Evolutionary conservation across 2,329 filamentous ascomycete genomes (phyloP).

Genomic region (Epicoccum nigrum): DNA sequence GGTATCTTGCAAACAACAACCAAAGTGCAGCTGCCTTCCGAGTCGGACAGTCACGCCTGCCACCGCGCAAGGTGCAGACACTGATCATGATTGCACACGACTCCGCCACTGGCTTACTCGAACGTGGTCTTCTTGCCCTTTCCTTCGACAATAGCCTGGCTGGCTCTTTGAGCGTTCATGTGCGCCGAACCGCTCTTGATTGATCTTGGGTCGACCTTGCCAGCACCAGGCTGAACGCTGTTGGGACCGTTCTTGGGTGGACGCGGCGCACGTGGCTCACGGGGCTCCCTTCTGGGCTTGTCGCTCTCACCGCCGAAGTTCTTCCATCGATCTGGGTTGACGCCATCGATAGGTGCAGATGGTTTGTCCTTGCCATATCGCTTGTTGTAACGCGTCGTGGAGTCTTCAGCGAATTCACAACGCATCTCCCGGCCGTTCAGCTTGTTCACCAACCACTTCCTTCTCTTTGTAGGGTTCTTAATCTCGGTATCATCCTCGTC

Average conservation of each 20-base stretch:
- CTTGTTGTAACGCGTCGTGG: slow-evolving; percentile 89
- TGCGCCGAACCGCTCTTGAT: slow-evolving; percentile 53
- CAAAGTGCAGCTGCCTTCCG: slow-evolving; percentile 3
- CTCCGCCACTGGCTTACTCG: slow-evolving; percentile 53
- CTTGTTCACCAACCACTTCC: slow-evolving; percentile 82
- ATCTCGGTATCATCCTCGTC: slow-evolving; percentile 52
- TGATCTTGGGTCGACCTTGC: slow-evolving; percentile 51
- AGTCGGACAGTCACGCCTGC: slow-evolving; percentile 2
- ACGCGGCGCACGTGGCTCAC: slow-evolving; percentile 32
- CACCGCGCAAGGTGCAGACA: not conserved
- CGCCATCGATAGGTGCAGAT: slow-evolving; percentile 40
- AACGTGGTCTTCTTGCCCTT: slow-evolving; percentile 84
- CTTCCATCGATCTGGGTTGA: slow-evolving; percentile 38
- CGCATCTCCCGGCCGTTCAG: slow-evolving; percentile 80
- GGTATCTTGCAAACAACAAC: slow-evolving; percentile 15
- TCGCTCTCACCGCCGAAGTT: slow-evolving; percentile 37
- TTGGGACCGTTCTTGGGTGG: slow-evolving; percentile 7
- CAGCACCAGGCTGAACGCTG: slow-evolving; percentile 17
- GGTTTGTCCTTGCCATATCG: slow-evolving; percentile 77
- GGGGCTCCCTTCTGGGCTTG: slow-evolving; percentile 35
- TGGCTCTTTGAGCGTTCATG: slow-evolving; percentile 65
- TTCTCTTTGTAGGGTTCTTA: slow-evolving; percentile 56
- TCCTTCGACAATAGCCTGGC: slow-evolving; percentile 77
- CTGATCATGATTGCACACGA: not conserved
- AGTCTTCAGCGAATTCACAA: slow-evolving; percentile 92